Conservation (phyloP, 192 early-diverging fungal genomes). For the Bifiguratus adelaidae region DNA sequence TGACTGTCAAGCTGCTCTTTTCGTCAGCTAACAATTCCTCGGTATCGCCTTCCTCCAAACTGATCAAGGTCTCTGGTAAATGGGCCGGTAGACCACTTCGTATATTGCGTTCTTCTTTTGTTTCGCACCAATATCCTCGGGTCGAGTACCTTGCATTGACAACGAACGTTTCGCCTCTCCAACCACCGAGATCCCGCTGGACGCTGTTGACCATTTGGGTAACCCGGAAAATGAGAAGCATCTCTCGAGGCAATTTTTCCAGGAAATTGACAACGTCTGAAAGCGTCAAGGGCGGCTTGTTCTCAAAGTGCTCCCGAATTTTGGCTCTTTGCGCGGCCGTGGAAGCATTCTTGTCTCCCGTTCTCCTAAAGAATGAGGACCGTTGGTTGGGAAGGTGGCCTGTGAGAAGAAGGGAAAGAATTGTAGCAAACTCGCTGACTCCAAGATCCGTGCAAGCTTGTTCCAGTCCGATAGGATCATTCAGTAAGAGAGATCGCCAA, state of each 20-base stretch:
- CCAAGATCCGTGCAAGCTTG: constrained; percentile 14
- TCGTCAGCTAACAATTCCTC: constrained; percentile 16
- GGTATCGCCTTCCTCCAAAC: constrained; percentile 6
- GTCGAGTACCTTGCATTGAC: constrained; percentile 31
- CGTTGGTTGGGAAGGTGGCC: constrained; percentile 12
- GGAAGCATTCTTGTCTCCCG: no score
- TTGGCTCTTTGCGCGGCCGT: constrained; percentile 10
- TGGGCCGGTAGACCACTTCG: constrained; percentile 13
- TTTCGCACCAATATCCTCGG: constrained; percentile 35
- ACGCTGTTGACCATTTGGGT: constrained; percentile 36
- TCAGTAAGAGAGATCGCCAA: constrained; percentile 34
- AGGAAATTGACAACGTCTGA: constrained; percentile 38
- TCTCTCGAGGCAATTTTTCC: constrained; percentile 37
- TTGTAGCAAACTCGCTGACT: constrained; percentile 21
- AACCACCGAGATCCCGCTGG: constrained; percentile 34
- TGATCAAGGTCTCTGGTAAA: constrained; percentile 15
- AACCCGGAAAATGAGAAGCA: constrained; percentile 38
- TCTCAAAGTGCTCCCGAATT: constrained; percentile 19
- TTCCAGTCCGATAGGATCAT: constrained; percentile 21
- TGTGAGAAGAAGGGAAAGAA: constrained; percentile 36
- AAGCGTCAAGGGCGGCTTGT: constrained; percentile 33
- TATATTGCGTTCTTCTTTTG: constrained; percentile 17
- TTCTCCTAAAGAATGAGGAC: no score
- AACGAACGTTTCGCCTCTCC: constrained; percentile 31
- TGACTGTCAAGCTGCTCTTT: constrained; percentile 14